Base-by-base conservation (phyloP, 345 rosid genomes). In the Citrus maxima region DNA sequence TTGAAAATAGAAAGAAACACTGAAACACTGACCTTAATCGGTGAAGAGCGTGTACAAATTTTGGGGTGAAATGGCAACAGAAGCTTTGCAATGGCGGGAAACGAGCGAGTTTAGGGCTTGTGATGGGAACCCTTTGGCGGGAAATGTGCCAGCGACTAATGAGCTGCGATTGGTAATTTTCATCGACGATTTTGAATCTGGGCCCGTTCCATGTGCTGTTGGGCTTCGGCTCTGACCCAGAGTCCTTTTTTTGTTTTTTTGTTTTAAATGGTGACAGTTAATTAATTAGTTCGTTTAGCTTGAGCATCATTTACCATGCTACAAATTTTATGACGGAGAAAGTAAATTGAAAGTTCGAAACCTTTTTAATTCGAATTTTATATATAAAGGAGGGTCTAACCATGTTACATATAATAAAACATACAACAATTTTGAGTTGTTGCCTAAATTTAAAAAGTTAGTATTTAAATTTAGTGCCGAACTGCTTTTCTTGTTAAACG, bases 71-170 rank as follows among this genome's bases (percentile, higher is more conserved):
- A 46, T 13, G 30, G 56, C 46, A 28, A 74, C 54, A 18, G 56
- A 14, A 35, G 67, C 37, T 38, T 25, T 4, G 28, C 6, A 64
- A 46, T 72, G 77, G 83, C 83, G 83, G 80, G 83, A 76, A 80
- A 69, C n/a, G 2, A 42, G 21, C 12, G 21, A 9, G 18, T 46
- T 27, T 71, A 46, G 51, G 51, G 51, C 18, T 13, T 12, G 51
- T 3, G 51, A 46, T 46, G 51, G 5, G 51, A 46, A 46, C 51
- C 18, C 18, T 35, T 63, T 61, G 75, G 84, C 81, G 80, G 81
- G 81, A 81, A 81, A 64, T 1, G 8, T 18, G 14, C 14, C 1
- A 2, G 51, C 18, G 42, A 22, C 64, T 18, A 35, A 24, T 6
- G 65, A 4, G 61, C 8, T n/a, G 46, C n/a, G 0, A 22, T 34